A percentile compares a stretch with the other conserved stretches of the same genome.
phyloP scores from a whole-genome alignment of 208 protist genomes.

The Porcisia hertigi region DNA sequence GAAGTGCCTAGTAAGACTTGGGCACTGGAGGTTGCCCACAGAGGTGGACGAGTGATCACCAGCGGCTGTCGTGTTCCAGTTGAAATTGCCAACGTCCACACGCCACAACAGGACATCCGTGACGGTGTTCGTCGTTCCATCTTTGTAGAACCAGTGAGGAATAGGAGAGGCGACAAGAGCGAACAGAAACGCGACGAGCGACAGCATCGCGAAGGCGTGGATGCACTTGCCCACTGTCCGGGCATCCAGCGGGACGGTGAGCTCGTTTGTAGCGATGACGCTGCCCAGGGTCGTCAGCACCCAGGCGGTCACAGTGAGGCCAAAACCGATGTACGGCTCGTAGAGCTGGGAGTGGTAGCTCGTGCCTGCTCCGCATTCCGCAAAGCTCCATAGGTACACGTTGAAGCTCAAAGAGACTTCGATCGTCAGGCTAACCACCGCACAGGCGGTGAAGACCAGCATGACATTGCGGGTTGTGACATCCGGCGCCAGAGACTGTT shows the following conservation, averaged over 20 bases:
- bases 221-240: slow-evolving; percentile 49
- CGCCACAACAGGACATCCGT: slow-evolving; percentile 72
- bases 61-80: slow-evolving; percentile 40
- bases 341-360: slow-evolving; percentile 78
- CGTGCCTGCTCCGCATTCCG: slow-evolving; percentile 36
- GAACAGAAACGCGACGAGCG: slow-evolving; percentile 62
- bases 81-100: slow-evolving; percentile 39
- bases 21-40: slow-evolving; percentile 44
- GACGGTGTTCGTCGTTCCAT: slow-evolving; percentile 34
- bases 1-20: slow-evolving; percentile 38
- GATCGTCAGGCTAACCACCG: slow-evolving; percentile 48
- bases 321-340: slow-evolving; percentile 67
- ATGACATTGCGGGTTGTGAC: slow-evolving; percentile 26
- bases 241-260: slow-evolving; percentile 53
- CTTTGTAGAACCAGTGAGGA: slow-evolving; percentile 82
- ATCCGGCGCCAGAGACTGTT: slow-evolving; percentile 25
- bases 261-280: slow-evolving; percentile 50
- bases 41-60: slow-evolving; percentile 29
- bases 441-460: slow-evolving; percentile 33
- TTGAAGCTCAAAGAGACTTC: slow-evolving; percentile 67
- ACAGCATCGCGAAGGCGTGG: slow-evolving; percentile 45
- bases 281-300: slow-evolving; percentile 45
- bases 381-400: slow-evolving; percentile 70
- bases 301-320: slow-evolving; percentile 66
- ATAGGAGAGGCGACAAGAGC: slow-evolving; percentile 54